Base-by-base conservation (phyloP, 495 filamentous ascomycete genomes). In the Lasiosphaeria hispida region DNA sequence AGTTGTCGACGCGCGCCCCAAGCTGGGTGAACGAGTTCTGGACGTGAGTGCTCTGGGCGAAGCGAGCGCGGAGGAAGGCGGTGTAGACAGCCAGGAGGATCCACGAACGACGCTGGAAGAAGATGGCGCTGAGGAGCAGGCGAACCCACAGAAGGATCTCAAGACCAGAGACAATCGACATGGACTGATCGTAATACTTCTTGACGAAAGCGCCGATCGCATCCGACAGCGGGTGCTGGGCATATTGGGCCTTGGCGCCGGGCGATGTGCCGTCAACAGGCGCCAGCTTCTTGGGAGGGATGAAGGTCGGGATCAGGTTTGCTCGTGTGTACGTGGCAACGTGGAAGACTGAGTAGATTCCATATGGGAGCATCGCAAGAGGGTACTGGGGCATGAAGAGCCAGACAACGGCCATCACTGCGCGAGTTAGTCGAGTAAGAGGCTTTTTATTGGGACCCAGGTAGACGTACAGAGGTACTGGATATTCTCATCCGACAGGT, bases 321-420 rank as follows among this genome's bases (percentile, higher is more conserved):
- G 79, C 77, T 62, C 87, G 86, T 54, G 85, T 80, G 70, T 91
- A 90, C 30, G 94, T 96, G 30, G 91, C 86, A 58, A 97, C 90
- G 76, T 98, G 94, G 86, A 98, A 98, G 74, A 97, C 77, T 61
- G 92, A 96, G 81, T 98, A 98, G 69, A 98, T 91, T 60, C 87
- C 87, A 77, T 96, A 97, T 3, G 94, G 94, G 44, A 97, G 83
- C 63, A 98, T 84, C 35, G 95, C 94, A 60, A 96, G 81, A 11
- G 89, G 83, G 62, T 95, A 85, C 75, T 97, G 92, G 62, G 89
- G 89, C 18, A 86, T 83, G 73, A 95, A 87, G 62, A 98, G 89
- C 95, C 95, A 97, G 59, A 97, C 83, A 47, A 97, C 79, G 45
- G 95, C 93, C 91, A 97, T 92, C 60, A 82, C 94, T 97, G 64